These are phyloP conservation scores for Parastagonospora avenae DNA, from an alignment of 2,329 filamentous ascomycete species.

Conservation along the genomic window DNA sequence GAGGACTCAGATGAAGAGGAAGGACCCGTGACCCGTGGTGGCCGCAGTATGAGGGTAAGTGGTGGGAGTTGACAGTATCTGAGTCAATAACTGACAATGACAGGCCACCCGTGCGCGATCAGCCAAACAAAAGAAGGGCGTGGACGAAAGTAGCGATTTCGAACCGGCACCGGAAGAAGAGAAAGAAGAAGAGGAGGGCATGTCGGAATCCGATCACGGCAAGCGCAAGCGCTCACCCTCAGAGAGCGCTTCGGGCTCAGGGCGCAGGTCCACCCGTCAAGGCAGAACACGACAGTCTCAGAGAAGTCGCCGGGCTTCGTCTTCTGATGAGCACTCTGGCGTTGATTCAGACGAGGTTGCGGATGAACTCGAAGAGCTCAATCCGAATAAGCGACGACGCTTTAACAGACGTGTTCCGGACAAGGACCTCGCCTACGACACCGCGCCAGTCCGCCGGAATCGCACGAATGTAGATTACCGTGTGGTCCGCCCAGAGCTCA, in stretches of 20 bases:
- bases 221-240: conserved; percentile 47
- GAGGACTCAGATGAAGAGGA: conserved; percentile 57
- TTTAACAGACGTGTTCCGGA: conserved; percentile 37
- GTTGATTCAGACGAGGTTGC: conserved; percentile 42
- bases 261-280: conserved; percentile 59
- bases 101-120: conserved; percentile 36
- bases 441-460: conserved; percentile 64
- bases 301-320: conserved; percentile 54
- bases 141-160: conserved; percentile 67
- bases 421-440: conserved; percentile 59
- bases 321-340: conserved; percentile 55
- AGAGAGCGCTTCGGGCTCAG: conserved; percentile 46
- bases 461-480: conserved; percentile 79
- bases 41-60: conserved; percentile 44
- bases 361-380: conserved; percentile 60
- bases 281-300: conserved; percentile 51
- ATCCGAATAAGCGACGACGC: conserved; percentile 54
- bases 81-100: conserved; percentile 21
- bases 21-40: conserved; percentile 57
- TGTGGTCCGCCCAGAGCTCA: conserved; percentile 75
- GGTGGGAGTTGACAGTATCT: conserved; percentile 1
- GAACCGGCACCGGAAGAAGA: conserved; percentile 64
- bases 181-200: conserved; percentile 59
- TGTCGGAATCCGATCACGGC: conserved; percentile 58
- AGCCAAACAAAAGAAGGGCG: conserved; percentile 46